Percentiles rank a stretch among this genome's conserved stretches.
phyloP scores from a whole-genome alignment of 176 grass and related monocot species.

The Carex parvula region DNA sequence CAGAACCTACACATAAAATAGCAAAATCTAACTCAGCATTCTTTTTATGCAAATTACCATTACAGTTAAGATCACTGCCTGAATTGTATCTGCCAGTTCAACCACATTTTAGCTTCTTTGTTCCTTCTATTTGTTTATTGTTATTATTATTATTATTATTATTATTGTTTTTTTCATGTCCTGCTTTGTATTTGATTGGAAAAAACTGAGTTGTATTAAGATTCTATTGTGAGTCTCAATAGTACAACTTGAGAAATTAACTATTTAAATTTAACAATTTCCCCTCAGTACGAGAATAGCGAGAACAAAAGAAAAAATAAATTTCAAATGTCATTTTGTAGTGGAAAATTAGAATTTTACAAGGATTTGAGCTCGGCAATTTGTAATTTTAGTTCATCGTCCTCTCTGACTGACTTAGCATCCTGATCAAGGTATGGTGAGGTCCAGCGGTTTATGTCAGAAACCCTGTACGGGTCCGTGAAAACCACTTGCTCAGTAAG shows the following conservation, averaged over 20 bases:
- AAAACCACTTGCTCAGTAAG: conserved; percentile 90
- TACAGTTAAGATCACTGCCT: neutral
- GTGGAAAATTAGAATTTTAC: conserved; percentile 25
- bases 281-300: neutral
- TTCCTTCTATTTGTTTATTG: neutral
- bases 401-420: conserved; percentile 53
- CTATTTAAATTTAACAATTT: neutral
- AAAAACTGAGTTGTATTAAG: neutral
- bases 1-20: conserved; percentile 55
- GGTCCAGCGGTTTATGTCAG: conserved; percentile 69
- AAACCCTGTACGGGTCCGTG: conserved; percentile 76
- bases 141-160: neutral
- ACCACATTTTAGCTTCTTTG: neutral
- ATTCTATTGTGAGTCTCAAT: neutral
- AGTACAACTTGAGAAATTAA: neutral
- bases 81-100: neutral
- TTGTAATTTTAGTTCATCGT: conserved; percentile 66
- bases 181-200: neutral
- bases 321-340: neutral
- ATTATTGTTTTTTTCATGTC: neutral
- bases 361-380: conserved; percentile 65
- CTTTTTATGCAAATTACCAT: neutral
- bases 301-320: neutral
- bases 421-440: conserved; percentile 73
- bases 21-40: neutral